Base-by-base conservation (phyloP, 1,284 basidiomycete species). In the Cryptococcus neoformans region DNA sequence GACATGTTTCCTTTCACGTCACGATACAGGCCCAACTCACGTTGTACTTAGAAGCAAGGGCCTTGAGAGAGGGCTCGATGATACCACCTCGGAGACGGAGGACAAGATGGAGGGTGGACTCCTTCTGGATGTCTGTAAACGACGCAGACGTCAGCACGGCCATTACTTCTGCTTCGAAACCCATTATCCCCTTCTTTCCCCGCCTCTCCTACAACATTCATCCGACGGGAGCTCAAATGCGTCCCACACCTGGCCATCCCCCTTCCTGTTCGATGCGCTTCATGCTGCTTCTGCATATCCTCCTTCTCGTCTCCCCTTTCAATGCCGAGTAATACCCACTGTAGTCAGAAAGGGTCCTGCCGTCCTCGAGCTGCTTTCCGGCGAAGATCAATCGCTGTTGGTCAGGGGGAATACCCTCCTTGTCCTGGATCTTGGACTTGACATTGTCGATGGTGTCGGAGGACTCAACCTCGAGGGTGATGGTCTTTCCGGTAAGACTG, bases 51-150 rank as follows among this genome's bases (percentile, higher is more conserved):
- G 87, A 84, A 60, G 95, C 95, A 64, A 98, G 86, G 55, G 93
- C 92, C 82, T 97, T 97, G 76, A 99, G 83, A 69, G 95, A 97
- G 65, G 95, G 95, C 83, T 99, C 95, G 70, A 99, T 99, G 83
- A 99, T 92, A 65, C 95, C 95, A 70, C 95, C 93, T 81, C 93
- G 91, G 70, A 97, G 90, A 86, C 93, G 91, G 78, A 98, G 89
- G 67, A 97, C 93, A 66, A 97, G 83, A 82, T 98, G 95, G 68
- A 98, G 89, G 45, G 95, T 98, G 16, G 90, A 93, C 82, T 98
- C 95, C 84, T 98, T 98, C 83, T 99, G 95, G 81, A 96, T 96
- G 83, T 95, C 74, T 28, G 28, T 4, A 74, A 62, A 59, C 28
- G 62, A 60, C 47, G 58, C 53, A 53, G 45, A 28, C 21, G 39